Evolutionary conservation across 2,329 filamentous ascomycete species (phyloP), one percentile per base, ranked within the genome.

Genomic region (Fusarium domesticum): DNA sequence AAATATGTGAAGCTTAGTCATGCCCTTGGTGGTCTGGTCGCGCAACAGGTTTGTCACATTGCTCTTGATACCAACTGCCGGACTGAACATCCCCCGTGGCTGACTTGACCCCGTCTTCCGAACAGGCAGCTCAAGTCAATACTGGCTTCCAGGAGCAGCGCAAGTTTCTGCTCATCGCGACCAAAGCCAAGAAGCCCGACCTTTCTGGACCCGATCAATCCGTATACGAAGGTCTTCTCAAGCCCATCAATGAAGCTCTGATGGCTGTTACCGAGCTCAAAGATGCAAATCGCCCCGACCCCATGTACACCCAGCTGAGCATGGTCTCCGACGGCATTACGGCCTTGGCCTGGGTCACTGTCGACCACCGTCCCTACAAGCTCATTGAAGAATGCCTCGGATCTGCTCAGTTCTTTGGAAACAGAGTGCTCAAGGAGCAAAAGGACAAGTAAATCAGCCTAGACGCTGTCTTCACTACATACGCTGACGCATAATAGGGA

Each of bases 371-470:
- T 64, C 93, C 93, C 2, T 84, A 80, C 53, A 91, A 93, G 62
- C 88, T 91, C 60, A 86, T 97, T 36, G 84, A 84, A 36, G 91
- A 96, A 57, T 85, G 85, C 47, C 76, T 95, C 16, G 84, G 85
- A 20, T 85, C 89, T 39, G 89, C 91, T 32, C 86, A 97, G 65
- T 95, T 95, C 72, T 96, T 89, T 60, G 93, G 93, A 25, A 97
- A 98, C 73, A 83, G 91, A 58, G 88, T 98, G 30, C 73, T 97
- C 57, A 95, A 90, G 70, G 87, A 95, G 59, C 84, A 87, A 68
- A 96, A 95, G 70, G 91, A 81, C 40, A 81, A 77, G 73, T 74
- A 58, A 28, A 66, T 42, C 18, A 18, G 25, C 10, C 17, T 6
- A 17, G 10, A 16, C 43, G 11, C 3, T 6, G 3, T 31, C 37